These are phyloP conservation scores for Lactarius tabidus DNA, from an alignment of 768 basidiomycete species.

Conservation along the genomic window DNA sequence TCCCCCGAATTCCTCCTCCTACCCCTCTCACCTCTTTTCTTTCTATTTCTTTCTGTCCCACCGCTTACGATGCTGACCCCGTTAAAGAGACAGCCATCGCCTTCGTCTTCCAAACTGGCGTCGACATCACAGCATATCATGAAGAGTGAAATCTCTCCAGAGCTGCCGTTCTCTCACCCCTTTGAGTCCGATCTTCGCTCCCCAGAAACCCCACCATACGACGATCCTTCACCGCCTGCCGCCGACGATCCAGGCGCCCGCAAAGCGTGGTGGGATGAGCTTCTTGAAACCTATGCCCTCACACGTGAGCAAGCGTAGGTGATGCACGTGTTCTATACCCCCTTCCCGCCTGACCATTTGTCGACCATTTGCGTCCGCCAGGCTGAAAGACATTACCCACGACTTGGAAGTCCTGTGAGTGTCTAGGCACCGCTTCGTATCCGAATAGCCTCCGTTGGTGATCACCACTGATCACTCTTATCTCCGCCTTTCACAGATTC, in stretches of 20 bases:
- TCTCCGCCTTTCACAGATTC: constrained; percentile 43
- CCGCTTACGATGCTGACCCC: background rate
- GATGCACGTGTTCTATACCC: background rate
- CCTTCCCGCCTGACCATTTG: constrained; percentile 1
- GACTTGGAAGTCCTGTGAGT: constrained; percentile 54
- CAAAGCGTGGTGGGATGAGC: constrained; percentile 46
- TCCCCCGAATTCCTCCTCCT: background rate
- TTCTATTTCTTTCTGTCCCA: background rate
- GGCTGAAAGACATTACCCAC: constrained; percentile 45
- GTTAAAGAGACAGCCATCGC: constrained; percentile 21
- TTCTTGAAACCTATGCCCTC: constrained; percentile 42
- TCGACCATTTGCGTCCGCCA: constrained; percentile 26
- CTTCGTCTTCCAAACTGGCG: constrained; percentile 2
- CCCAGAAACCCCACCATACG: constrained; percentile 15
- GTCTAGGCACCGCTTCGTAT: background rate
- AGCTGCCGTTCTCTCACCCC: constrained; percentile 31
- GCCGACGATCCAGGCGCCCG: constrained; percentile 31
- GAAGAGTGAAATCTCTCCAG: constrained; percentile 24
- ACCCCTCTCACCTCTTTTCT: background rate
- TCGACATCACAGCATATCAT: constrained; percentile 22
- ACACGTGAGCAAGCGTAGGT: constrained; percentile 43
- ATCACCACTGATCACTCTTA: background rate
- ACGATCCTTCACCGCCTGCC: constrained; percentile 17
- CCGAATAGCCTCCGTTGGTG: background rate
- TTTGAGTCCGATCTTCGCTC: constrained; percentile 26